Conservation (phyloP, 2,329 filamentous ascomycete genomes). For the Nectriaceae sp. region DNA sequence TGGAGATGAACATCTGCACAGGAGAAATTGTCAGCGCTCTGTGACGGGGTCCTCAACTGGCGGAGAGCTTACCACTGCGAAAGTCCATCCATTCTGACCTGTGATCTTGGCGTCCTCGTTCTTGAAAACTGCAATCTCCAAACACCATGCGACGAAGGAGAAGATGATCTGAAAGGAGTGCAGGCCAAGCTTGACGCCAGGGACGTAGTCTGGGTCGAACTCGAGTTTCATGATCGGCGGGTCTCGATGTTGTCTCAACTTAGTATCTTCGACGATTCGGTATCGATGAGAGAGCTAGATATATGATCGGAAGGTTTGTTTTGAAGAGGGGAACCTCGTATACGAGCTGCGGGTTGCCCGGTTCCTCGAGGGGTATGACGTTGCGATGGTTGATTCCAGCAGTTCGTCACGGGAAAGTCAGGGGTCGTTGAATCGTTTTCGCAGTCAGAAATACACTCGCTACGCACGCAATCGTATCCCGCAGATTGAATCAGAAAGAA, state of each 20-base stretch:
- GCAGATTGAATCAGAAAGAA: not conserved
- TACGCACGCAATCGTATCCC: not conserved
- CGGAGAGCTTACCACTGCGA: slow-evolving; percentile 56
- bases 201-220: slow-evolving; percentile 55
- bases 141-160: slow-evolving; percentile 56
- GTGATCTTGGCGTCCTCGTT: slow-evolving; percentile 50
- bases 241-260: not conserved
- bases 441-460: not conserved
- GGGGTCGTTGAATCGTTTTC: not conserved
- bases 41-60: not conserved
- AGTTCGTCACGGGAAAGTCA: too few relatives aligned
- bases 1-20: slow-evolving; percentile 63
- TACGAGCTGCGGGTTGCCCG: too few relatives aligned
- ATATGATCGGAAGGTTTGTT: not conserved
- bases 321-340: too few relatives aligned
- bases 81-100: slow-evolving; percentile 64
- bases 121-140: slow-evolving; percentile 62
- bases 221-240: slow-evolving; percentile 49
- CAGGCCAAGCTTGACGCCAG: slow-evolving; percentile 57
- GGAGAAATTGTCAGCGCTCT: slow-evolving; percentile 7
- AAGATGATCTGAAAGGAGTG: slow-evolving; percentile 58
- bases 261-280: not conserved
- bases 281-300: not conserved
- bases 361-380: not conserved
- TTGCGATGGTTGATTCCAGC: not conserved